Percentiles rank a stretch among this genome's conserved stretches.
Conservation (phyloP, 306 rosid species). For the Malus asiatica region DNA sequence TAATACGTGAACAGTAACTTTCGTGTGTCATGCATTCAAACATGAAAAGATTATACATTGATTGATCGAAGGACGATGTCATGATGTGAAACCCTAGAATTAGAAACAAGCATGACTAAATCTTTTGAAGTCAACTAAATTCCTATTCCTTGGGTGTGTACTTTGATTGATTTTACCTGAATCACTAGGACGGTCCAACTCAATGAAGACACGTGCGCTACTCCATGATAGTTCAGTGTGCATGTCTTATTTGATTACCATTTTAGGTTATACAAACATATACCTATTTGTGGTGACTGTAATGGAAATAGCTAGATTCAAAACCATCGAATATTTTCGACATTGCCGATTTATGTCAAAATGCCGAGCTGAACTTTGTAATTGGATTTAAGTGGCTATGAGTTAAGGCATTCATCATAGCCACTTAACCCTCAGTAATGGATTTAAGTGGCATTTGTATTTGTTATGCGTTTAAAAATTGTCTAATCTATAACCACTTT, state of each 20-base stretch:
- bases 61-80: neutral
- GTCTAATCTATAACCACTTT: too few species aligned
- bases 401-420: neutral
- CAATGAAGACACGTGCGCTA: slow-evolving; percentile 19
- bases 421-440: neutral
- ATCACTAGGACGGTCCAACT: slow-evolving; percentile 26
- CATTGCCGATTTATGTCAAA: neutral
- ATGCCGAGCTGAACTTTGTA: neutral
- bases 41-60: neutral
- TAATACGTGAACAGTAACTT: neutral
- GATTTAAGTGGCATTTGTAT: too few species aligned
- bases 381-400: neutral
- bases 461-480: too few species aligned
- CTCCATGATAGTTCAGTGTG: neutral
- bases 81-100: neutral
- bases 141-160: neutral
- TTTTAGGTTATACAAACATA: neutral
- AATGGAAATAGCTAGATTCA: neutral
- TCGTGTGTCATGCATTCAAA: neutral
- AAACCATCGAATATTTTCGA: neutral
- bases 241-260: neutral
- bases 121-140: neutral
- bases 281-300: neutral
- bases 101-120: neutral
- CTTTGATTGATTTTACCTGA: slow-evolving; percentile 7